Conservation (phyloP, 352 stramenopile genomes). For the Thalassiosira pacifica region DNA sequence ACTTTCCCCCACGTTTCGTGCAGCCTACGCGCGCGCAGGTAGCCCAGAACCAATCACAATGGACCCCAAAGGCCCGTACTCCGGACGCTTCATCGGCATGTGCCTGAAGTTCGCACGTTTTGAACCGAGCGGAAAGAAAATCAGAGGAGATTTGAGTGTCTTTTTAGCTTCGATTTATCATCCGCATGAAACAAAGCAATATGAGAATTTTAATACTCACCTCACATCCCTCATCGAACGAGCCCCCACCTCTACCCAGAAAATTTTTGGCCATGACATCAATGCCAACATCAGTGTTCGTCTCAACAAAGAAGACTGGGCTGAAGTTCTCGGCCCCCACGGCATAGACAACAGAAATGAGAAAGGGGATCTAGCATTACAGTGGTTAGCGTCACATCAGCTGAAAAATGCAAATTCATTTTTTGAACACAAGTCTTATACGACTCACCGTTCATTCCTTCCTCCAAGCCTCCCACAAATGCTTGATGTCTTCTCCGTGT, state of each 20-base stretch:
- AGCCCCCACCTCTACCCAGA: not conserved
- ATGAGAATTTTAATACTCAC: conserved; percentile 3
- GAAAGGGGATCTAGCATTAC: not conserved
- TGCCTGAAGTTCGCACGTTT: not conserved
- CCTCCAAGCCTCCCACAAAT: too few species aligned
- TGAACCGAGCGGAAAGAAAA: not conserved
- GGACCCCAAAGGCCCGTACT: not conserved
- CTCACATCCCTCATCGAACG: not conserved
- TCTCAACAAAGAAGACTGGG: not conserved
- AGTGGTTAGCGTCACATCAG: not conserved
- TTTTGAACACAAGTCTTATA: not conserved
- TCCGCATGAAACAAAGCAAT: conserved; percentile 1
- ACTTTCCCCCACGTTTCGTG: conserved; percentile 5
- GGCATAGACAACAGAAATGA: conserved; percentile 31
- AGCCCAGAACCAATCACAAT: not conserved
- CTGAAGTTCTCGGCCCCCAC: not conserved
- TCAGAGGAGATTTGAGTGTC: not conserved
- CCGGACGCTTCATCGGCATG: not conserved
- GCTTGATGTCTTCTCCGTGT: too few species aligned
- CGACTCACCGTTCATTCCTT: too few species aligned
- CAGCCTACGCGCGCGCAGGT: conserved; percentile 5
- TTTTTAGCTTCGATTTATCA: conserved; percentile 18
- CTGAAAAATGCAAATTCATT: too few species aligned
- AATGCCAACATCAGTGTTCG: conserved; percentile 28
- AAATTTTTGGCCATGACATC: conserved; percentile 9